phyloP scores from a whole-genome alignment of 768 basidiomycete genomes.

The Heimioporus sp. region DNA sequence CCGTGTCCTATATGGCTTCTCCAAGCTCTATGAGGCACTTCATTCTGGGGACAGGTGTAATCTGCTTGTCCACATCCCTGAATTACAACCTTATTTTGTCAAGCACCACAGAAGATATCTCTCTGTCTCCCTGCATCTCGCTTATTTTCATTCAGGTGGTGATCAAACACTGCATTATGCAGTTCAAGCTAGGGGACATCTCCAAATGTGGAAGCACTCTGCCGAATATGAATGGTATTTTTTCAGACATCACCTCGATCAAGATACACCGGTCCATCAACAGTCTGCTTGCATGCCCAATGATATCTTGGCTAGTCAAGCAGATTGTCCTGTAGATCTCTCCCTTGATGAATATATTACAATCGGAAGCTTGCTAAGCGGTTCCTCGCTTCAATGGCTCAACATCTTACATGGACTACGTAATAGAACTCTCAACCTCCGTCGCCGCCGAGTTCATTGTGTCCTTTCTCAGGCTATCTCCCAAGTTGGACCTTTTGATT shows the following conservation, averaged over 20 bases:
- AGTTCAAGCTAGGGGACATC: too few species aligned
- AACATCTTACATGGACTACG: slow-evolving; percentile 44
- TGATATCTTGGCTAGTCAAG: slow-evolving; percentile 37
- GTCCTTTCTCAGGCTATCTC: slow-evolving; percentile 36
- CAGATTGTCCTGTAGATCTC: slow-evolving; percentile 35
- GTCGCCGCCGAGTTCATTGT: slow-evolving; percentile 35
- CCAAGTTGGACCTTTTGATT: slow-evolving; percentile 24
- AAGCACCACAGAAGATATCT: too few species aligned
- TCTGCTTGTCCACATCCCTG: slow-evolving; percentile 25
- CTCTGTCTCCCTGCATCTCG: too few species aligned
- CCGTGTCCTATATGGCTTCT: not conserved
- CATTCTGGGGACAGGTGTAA: too few species aligned
- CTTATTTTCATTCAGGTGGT: too few species aligned
- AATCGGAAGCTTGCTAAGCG: slow-evolving; percentile 23
- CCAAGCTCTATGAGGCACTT: too few species aligned
- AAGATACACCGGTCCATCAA: too few species aligned
- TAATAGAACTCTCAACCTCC: slow-evolving; percentile 34
- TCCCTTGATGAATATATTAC: slow-evolving; percentile 38
- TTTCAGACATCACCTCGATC: too few species aligned
- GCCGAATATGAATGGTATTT: too few species aligned
- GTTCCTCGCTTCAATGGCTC: slow-evolving; percentile 42
- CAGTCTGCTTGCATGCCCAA: slow-evolving; percentile 33
- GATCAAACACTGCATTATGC: too few species aligned
- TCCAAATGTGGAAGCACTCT: too few species aligned
- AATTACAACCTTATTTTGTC: not conserved